Evolutionary conservation across 805 yeast genomes (phyloP), one percentile per base, ranked within the genome.

Genomic region (Grigorovia transvaalensis): DNA sequence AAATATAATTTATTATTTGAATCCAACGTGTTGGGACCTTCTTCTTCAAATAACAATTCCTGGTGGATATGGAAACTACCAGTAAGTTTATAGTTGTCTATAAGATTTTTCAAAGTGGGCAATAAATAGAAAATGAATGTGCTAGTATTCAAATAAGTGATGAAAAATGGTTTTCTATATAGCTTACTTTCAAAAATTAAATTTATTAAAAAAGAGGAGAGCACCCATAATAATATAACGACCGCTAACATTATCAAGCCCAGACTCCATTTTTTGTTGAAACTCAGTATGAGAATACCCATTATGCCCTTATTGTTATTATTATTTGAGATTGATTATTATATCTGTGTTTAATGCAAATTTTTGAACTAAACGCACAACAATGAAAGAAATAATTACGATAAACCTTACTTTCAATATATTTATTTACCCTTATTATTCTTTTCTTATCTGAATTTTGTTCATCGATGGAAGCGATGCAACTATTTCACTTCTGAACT

Each of bases 121-220:
- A 85, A 64, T 49, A 93, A 71, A 65, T 91, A 93, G 50, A 91
- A 73, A 8, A 80, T 74, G 66, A 93, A 93, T 4, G 93, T 79
- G 1, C 88, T 82, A 0, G 98, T 90, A 70, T 90, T 93, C 59
- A 91, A 68, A 71, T 91, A 93, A 2, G 99, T 93, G 58, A 93
- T 86, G 55, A 90, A 78, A 63, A 88, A 90, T 17, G 99, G 99
- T 68, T 93, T 93, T 47, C 88, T 70, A 66, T 88, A 93, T 29
- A 75, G 71, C 53, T 76, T 79, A 47, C 78, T 75, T 58, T 82
- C 88, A 59, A 88, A 85, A 44, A 88, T 72, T 45, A 80, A 82
- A 66, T 87, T 89, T 41, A 93, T 84, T 47, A 91, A 67, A 59
- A 89, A 91, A 4, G 96, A 87, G 4, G 96, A 88, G 41, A 85